phyloP scores from a whole-genome alignment of 2,329 filamentous ascomycete species.

The Microcera coccophila region DNA sequence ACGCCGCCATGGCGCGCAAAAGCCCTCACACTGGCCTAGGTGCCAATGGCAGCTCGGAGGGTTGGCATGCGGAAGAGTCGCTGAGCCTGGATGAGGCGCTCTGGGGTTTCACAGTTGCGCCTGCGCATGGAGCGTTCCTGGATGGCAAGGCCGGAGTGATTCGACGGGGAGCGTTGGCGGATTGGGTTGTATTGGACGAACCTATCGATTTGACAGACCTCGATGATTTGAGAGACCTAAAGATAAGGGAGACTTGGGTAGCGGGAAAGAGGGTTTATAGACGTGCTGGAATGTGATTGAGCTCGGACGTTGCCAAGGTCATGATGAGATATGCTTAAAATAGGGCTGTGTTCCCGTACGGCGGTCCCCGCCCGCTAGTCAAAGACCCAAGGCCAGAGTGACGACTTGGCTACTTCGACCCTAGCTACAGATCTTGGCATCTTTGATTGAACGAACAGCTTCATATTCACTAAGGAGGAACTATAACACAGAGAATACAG shows the following conservation, averaged over 20 bases:
- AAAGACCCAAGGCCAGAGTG: too few relatives aligned
- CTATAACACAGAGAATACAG: too few relatives aligned
- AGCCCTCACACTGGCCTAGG: conserved; percentile 54
- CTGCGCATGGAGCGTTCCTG: conserved; percentile 56
- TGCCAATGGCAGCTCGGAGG: conserved; percentile 42
- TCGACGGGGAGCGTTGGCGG: conserved; percentile 57
- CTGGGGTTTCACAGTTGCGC: conserved; percentile 57
- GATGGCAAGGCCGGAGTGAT: conserved; percentile 59
- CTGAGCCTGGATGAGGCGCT: conserved; percentile 58
- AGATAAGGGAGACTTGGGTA: conserved; percentile 66
- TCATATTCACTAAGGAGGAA: too few relatives aligned
- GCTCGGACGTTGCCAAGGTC: conserved; percentile 4
- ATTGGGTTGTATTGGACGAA: conserved; percentile 66
- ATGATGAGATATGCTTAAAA: conserved; percentile 6
- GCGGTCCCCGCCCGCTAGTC: neutral
- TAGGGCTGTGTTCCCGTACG: neutral
- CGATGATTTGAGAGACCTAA: conserved; percentile 51
- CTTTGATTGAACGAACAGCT: too few relatives aligned
- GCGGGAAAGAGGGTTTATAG: conserved; percentile 51
- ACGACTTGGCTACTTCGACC: too few relatives aligned
- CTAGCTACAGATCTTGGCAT: too few relatives aligned
- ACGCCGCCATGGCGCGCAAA: conserved; percentile 60
- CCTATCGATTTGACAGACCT: conserved; percentile 48
- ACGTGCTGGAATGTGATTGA: neutral
- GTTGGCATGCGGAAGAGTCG: conserved; percentile 59